Percentiles rank a stretch among this genome's conserved stretches.
These are phyloP conservation scores for Citrus maxima DNA, from an alignment of 345 rosid genomes.

Conservation along the genomic window DNA sequence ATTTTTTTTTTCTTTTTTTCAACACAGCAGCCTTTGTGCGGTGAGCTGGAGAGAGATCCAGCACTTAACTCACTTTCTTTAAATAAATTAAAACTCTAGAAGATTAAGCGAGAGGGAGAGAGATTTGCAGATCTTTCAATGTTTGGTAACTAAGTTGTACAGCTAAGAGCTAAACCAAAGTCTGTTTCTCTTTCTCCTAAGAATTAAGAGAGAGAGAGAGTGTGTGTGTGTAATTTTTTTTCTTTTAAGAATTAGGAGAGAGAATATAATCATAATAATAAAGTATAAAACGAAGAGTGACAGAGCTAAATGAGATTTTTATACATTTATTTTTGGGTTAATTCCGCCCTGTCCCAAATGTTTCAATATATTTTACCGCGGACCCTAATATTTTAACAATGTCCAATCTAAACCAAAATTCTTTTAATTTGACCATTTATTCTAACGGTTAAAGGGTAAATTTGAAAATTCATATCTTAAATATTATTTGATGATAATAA, in stretches of 20 bases:
- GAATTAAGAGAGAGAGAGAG: neutral
- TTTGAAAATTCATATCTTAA: accelerated
- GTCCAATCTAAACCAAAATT: accelerated
- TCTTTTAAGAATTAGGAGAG: neutral
- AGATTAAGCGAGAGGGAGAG: neutral
- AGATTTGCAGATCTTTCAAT: slow-evolving; percentile 28
- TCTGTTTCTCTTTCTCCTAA: neutral
- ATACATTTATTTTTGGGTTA: too few relatives aligned
- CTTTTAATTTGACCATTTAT: too few relatives aligned
- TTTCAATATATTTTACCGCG: too few relatives aligned
- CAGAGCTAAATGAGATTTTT: too few relatives aligned
- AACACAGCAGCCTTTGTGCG: neutral
- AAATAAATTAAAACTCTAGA: neutral
- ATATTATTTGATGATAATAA: too few relatives aligned
- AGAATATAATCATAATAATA: neutral
- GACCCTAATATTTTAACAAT: accelerated
- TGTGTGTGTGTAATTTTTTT: neutral
- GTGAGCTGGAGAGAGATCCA: slow-evolving; percentile 10
- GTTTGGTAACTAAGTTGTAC: slow-evolving; percentile 16
- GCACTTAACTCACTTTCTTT: neutral
- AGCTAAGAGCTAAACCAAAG: slow-evolving; percentile 25
- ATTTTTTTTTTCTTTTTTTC: too few relatives aligned
- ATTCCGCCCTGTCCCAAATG: too few relatives aligned
- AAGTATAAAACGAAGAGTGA: too few relatives aligned
- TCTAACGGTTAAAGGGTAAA: too few relatives aligned